Conservation (phyloP, 306 rosid species). For the Sesbania bispinosa region DNA sequence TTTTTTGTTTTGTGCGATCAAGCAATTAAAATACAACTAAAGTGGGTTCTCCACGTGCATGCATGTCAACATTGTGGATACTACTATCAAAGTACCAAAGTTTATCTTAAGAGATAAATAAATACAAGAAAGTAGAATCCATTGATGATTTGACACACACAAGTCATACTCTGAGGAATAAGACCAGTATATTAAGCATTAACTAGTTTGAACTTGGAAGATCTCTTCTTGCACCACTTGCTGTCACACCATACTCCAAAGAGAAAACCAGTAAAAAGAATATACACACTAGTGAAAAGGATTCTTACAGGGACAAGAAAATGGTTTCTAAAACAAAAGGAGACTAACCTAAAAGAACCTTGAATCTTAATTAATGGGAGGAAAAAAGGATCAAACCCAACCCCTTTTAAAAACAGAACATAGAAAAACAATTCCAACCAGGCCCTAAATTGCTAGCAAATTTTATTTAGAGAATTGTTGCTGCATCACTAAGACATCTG, state of each 20-base stretch:
- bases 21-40: neutral
- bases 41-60: neutral
- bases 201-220: neutral
- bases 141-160: slow-evolving; percentile 8
- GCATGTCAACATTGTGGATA: neutral
- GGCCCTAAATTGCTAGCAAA: neutral
- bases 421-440: neutral
- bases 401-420: slow-evolving; percentile 39
- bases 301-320: too few relatives aligned
- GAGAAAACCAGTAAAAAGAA: neutral
- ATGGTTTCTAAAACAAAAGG: too few relatives aligned
- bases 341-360: too few relatives aligned
- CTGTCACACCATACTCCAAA: neutral
- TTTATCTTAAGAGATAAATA: neutral
- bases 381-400: slow-evolving; percentile 42
- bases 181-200: slow-evolving; percentile 10
- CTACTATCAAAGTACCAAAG: neutral
- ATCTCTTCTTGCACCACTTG: neutral
- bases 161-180: slow-evolving; percentile 11
- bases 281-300: slow-evolving; percentile 8
- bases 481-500: slow-evolving; percentile 1
- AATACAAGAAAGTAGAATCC: neutral
- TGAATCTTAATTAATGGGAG: neutral
- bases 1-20: neutral
- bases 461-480: slow-evolving; percentile 14